phyloP scores from a whole-genome alignment of 208 protist species.

The Acanthamoeba polyphaga region DNA sequence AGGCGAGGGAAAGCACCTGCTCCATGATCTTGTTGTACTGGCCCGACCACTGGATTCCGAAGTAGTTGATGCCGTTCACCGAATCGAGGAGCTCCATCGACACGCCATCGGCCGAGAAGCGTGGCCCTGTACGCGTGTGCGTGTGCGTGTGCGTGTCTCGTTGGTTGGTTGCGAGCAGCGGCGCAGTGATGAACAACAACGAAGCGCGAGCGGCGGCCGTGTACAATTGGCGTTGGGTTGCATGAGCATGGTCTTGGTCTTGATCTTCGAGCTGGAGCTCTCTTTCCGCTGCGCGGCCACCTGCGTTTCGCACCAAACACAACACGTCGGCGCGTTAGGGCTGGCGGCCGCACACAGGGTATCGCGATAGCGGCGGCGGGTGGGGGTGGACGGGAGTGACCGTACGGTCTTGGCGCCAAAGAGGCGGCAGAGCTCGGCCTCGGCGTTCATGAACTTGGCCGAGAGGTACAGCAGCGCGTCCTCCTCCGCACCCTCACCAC shows the following conservation, averaged over 20 bases:
- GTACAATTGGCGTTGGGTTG: slow-evolving; percentile 37
- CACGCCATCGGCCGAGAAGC: slow-evolving; percentile 1
- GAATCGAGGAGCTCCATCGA: slow-evolving; percentile 28
- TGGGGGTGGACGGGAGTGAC: neutral
- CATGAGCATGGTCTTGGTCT: slow-evolving; percentile 32
- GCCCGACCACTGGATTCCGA: slow-evolving; percentile 49
- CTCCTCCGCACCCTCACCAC: neutral
- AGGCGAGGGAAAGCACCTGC: no score
- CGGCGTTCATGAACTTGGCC: slow-evolving; percentile 56
- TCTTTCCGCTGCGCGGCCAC: slow-evolving; percentile 15
- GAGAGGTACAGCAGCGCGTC: neutral
- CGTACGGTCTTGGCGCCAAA: slow-evolving; percentile 56
- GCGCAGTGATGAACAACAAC: neutral
- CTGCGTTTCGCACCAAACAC: neutral
- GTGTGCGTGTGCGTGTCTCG: neutral
- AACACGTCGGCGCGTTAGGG: neutral
- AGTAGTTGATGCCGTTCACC: slow-evolving; percentile 49
- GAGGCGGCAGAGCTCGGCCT: slow-evolving; percentile 44
- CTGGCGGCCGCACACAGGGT: no score
- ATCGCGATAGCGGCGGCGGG: neutral
- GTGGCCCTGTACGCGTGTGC: neutral
- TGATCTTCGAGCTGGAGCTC: neutral
- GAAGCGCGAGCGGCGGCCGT: neutral
- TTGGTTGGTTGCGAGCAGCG: neutral
- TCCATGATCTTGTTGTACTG: slow-evolving; percentile 44